These are phyloP conservation scores for Malus sylvestris DNA, from an alignment of 306 rosid genomes.

Conservation along the genomic window DNA sequence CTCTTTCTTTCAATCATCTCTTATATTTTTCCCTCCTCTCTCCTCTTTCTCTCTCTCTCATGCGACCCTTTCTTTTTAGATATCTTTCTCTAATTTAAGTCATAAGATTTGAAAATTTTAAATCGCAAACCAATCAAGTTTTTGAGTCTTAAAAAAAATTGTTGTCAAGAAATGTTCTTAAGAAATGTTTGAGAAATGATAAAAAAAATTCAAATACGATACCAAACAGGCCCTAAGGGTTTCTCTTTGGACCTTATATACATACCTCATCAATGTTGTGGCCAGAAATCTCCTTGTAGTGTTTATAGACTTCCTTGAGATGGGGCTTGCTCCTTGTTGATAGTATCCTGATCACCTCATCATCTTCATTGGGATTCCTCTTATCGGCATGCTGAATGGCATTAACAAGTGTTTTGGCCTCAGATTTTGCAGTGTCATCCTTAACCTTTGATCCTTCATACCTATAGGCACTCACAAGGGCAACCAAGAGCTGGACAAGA, in stretches of 20 bases:
- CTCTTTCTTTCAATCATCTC: too few species aligned
- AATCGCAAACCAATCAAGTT: too few species aligned
- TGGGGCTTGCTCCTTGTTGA: constrained; percentile 80
- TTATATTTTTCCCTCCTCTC: too few species aligned
- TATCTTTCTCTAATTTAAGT: too few species aligned
- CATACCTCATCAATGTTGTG: constrained; percentile 74
- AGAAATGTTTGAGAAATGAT: too few species aligned
- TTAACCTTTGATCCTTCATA: constrained; percentile 76
- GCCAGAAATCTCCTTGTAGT: constrained; percentile 57
- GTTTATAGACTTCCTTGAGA: constrained; percentile 49
- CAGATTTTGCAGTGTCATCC: constrained; percentile 56
- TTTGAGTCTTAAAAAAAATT: too few species aligned
- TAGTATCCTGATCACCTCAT: constrained; percentile 61
- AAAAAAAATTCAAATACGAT: too few species aligned
- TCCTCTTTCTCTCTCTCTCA: too few species aligned
- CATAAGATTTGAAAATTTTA: too few species aligned
- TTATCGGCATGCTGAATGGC: constrained; percentile 46
- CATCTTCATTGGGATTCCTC: constrained; percentile 46
- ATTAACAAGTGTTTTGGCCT: constrained; percentile 46
- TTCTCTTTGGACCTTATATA: background rate
- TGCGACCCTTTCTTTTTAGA: too few species aligned
- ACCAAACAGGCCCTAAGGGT: too few species aligned
- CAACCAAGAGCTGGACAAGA: constrained; percentile 66
- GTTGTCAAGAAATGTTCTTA: too few species aligned
- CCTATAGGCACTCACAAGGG: constrained; percentile 81